Conservation (phyloP, 495 filamentous ascomycete species). For the Aspergillus heteromorphus region DNA sequence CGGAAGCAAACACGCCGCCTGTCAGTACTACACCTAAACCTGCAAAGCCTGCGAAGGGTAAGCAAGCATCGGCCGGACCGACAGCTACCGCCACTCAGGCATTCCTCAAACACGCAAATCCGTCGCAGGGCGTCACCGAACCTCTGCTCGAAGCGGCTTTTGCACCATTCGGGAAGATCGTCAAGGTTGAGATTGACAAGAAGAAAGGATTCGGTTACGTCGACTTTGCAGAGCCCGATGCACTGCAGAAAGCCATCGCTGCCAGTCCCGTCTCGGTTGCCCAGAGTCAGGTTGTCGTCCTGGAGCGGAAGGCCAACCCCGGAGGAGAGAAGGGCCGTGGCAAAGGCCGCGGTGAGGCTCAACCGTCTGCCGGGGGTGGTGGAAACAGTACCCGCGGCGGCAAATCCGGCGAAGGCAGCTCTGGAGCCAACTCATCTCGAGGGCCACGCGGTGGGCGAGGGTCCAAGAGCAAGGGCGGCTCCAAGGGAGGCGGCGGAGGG, state of each 20-base stretch:
- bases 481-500: constrained; percentile 16
- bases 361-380: constrained; percentile 5
- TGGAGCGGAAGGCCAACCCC: constrained; percentile 65
- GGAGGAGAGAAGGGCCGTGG: constrained; percentile 36
- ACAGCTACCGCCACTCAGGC: constrained; percentile 63
- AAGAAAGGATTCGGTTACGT: constrained; percentile 91
- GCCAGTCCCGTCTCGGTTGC: constrained; percentile 76
- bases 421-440: constrained; percentile 36
- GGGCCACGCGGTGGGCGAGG: constrained; percentile 33
- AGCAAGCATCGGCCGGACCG: constrained; percentile 23
- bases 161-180: constrained; percentile 61
- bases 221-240: constrained; percentile 68
- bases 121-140: constrained; percentile 86
- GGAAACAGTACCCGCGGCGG: constrained; percentile 9
- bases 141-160: constrained; percentile 67
- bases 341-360: constrained; percentile 35
- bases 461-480: constrained; percentile 26
- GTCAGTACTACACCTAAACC: constrained; percentile 27
- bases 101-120: constrained; percentile 91
- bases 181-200: constrained; percentile 81
- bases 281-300: constrained; percentile 77
- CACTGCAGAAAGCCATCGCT: constrained; percentile 69
- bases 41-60: constrained; percentile 30
- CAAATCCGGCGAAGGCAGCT: constrained; percentile 27
- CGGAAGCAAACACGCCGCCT: constrained; percentile 21